phyloP scores from a whole-genome alignment of 2,329 filamentous ascomycete genomes.

The Hypoxylon sp. region DNA sequence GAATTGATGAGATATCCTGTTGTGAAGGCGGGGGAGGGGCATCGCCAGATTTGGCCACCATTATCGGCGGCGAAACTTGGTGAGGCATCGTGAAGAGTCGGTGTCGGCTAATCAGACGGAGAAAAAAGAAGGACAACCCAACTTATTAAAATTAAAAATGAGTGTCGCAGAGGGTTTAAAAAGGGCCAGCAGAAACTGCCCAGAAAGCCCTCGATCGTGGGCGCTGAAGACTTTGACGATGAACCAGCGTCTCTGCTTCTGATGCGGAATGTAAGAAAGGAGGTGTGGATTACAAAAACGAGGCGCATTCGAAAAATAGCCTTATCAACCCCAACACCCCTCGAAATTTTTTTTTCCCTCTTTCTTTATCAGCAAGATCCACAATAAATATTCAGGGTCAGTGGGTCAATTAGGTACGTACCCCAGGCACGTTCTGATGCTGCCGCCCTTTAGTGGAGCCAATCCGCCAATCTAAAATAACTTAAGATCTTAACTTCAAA shows the following conservation, averaged over 20 bases:
- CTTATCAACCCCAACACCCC: constrained; percentile 38
- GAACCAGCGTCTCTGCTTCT: constrained; percentile 40
- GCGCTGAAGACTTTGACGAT: constrained; percentile 35
- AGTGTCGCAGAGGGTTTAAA: constrained; percentile 17
- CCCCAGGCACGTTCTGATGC: constrained; percentile 29
- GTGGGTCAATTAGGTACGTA: constrained; percentile 30
- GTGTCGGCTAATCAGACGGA: constrained; percentile 21
- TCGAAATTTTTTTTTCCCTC: constrained; percentile 39
- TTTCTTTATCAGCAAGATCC: constrained; percentile 36
- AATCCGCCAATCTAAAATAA: too few species aligned
- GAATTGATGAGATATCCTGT: constrained; percentile 75
- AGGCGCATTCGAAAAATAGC: constrained; percentile 37
- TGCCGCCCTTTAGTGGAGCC: constrained; percentile 31
- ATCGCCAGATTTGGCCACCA: constrained; percentile 61
- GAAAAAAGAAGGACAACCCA: constrained; percentile 21
- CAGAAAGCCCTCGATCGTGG: constrained; percentile 39
- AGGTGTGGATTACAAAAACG: constrained; percentile 29
- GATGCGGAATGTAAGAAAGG: constrained; percentile 33
- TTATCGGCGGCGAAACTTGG: constrained; percentile 64
- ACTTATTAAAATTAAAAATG: constrained; percentile 17
- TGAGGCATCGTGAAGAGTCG: constrained; percentile 61
- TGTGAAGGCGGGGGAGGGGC: constrained; percentile 71
- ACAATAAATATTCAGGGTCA: constrained; percentile 7
- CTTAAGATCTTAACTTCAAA: constrained; percentile 20
- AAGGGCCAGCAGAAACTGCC: constrained; percentile 39